Evolutionary conservation across 208 protist species (phyloP).

Genomic region (Leishmania guyanensis): DNA sequence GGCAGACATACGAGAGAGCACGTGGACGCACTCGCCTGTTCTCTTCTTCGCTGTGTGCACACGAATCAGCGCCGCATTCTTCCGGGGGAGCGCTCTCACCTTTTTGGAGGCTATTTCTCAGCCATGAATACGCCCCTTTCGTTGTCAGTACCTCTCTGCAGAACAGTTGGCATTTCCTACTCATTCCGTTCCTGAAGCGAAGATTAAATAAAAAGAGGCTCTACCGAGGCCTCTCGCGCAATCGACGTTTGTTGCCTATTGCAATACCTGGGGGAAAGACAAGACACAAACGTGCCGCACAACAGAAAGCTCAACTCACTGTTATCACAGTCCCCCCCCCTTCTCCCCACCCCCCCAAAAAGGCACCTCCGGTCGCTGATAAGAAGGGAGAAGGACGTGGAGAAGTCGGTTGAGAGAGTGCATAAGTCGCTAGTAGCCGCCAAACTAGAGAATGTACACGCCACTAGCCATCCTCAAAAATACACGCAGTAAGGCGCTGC

Average conservation of each 20-base stretch:
- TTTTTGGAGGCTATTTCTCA: not conserved
- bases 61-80: not conserved
- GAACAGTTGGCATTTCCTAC: not conserved
- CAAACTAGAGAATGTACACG: not conserved
- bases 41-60: not conserved
- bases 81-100: not conserved
- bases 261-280: not conserved
- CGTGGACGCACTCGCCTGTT: not conserved
- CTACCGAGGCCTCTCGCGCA: not conserved
- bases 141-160: not conserved
- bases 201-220: not conserved
- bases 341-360: too few relatives aligned
- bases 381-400: not conserved
- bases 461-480: not conserved
- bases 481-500: not conserved
- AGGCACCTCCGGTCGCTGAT: too few relatives aligned
- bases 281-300: not conserved
- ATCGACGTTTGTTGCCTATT: not conserved
- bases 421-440: not conserved
- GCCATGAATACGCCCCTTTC: not conserved
- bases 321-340: too few relatives aligned
- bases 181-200: not conserved
- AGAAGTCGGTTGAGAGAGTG: not conserved
- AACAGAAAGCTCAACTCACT: not conserved
- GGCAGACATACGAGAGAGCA: not conserved